Base-by-base conservation (phyloP, 352 stramenopile species). In the Phytophthora ohioensis region DNA sequence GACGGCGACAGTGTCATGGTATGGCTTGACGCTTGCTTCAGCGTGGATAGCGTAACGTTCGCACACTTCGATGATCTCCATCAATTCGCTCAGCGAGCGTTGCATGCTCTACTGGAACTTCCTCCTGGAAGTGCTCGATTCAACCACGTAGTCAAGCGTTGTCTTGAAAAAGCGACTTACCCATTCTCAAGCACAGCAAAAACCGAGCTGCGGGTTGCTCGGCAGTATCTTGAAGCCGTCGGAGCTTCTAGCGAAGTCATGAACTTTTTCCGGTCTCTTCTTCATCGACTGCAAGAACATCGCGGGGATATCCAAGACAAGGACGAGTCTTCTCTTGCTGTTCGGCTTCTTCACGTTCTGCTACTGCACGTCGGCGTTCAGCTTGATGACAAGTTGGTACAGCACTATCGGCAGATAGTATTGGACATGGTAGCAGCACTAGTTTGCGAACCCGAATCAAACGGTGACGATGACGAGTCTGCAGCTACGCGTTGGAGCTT, bases 11-110 rank as follows among this genome's bases (percentile, higher is more conserved):
- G 30, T 73, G 17, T 65, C 34, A 15, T 59, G 21, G n/a, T 66
- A 34, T 91, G 85, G 83, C 51, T 93, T 2, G 85, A 93, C 31
- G 75, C 90, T 21, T 90, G 82, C 55, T 90, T 90, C 17, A 73
- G 74, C 8, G 63, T 91, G 0, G 77, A 90, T 3, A 48, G 64
- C 13, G 13, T 53, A 3, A 39, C 10, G 1, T 75, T 81, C 13
- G n/a, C 60, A 3, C 75, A 91, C 36, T 81, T 92, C 12, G 51
- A 62, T n/a, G 63, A 68, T n/a, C 66, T 91, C 17, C 80, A 88
- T n/a, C 51, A 57, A 0, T 61, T 85, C 21, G 83, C 76, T n/a
- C 74, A 81, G 30, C 43, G 53, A 4, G 64, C 80, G 1, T 53
- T 90, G 7, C 30, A 69, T 10, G 69, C 45, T 38, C 67, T 90